Evolutionary conservation across 164 flowering plant genomes (phyloP).

Genomic region (Chimonanthus praecox): DNA sequence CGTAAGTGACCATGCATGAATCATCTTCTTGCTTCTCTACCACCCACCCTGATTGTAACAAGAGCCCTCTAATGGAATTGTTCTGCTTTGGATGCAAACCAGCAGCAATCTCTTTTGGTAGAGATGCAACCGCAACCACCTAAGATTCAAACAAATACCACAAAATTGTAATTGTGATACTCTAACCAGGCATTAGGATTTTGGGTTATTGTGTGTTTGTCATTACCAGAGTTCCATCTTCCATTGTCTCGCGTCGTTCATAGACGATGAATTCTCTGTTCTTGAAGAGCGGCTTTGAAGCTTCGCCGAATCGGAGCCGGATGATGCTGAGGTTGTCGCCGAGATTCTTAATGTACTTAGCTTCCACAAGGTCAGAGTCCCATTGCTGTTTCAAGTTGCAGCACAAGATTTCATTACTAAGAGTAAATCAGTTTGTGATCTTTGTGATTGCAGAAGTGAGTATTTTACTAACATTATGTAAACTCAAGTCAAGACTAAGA

Average conservation of each 20-base stretch:
- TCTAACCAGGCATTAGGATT: too few species aligned
- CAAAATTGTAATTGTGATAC: background rate
- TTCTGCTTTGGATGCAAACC: constrained; percentile 72
- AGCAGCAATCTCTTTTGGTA: constrained; percentile 84
- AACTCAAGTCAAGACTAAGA: too few species aligned
- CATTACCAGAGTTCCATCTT: constrained; percentile 60
- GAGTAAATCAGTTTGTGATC: too few species aligned
- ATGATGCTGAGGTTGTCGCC: constrained; percentile 72
- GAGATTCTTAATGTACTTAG: constrained; percentile 65
- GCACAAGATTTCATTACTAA: background rate
- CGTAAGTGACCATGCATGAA: constrained; percentile 79
- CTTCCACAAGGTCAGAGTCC: constrained; percentile 80
- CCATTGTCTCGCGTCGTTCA: constrained; percentile 83
- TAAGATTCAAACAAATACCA: background rate
- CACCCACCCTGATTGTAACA: constrained; percentile 90
- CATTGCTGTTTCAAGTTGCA: constrained; percentile 48
- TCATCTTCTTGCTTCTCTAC: constrained; percentile 71
- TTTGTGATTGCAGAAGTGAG: too few species aligned
- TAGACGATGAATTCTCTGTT: constrained; percentile 86
- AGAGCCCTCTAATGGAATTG: constrained; percentile 63
- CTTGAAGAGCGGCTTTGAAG: constrained; percentile 62
- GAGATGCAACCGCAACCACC: constrained; percentile 89
- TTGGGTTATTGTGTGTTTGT: background rate
- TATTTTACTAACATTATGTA: too few species aligned
- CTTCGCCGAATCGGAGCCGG: constrained; percentile 60